phyloP scores from a whole-genome alignment of 345 rosid species.

The Noccaea bulbosa region DNA sequence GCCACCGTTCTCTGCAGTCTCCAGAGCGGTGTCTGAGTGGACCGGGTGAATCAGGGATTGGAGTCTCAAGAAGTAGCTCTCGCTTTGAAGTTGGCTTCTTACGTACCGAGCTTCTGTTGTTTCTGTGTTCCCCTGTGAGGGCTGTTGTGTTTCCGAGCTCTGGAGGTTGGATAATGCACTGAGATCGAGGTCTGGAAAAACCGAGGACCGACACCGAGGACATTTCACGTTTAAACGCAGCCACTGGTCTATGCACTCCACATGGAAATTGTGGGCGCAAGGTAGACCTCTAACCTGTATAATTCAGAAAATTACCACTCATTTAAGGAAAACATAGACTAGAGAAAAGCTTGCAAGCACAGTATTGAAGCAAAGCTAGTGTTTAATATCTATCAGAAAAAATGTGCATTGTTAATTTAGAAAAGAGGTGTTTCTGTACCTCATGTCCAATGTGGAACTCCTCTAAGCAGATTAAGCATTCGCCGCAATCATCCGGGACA shows the following conservation, averaged over 20 bases:
- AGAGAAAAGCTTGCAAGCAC: neutral
- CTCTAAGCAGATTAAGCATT: constrained; percentile 98
- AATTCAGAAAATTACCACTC: constrained; percentile 16
- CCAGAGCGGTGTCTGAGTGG: constrained; percentile 48
- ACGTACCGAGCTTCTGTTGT: constrained; percentile 65
- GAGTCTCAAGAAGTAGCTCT: constrained; percentile 75
- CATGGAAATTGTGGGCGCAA: constrained; percentile 98
- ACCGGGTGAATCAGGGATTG: constrained; percentile 67
- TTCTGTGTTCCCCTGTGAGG: constrained; percentile 27
- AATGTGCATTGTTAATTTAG: neutral
- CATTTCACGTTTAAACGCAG: constrained; percentile 92
- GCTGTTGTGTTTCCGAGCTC: constrained; percentile 36
- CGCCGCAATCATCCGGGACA: constrained; percentile 96
- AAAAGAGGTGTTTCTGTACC: constrained; percentile 49
- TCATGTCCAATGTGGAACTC: constrained; percentile 90
- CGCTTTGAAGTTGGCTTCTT: constrained; percentile 68
- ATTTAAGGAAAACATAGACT: constrained; percentile 10
- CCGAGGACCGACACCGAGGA: constrained; percentile 94
- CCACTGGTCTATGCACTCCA: constrained; percentile 97
- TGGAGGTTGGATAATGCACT: constrained; percentile 87
- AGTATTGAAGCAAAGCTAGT: constrained; percentile 18
- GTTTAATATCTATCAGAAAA: neutral
- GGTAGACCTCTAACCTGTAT: constrained; percentile 97
- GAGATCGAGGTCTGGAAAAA: constrained; percentile 95
- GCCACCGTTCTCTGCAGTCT: constrained; percentile 41